Base-by-base conservation (phyloP, 495 filamentous ascomycete genomes). In the Rusavskia elegans region DNA sequence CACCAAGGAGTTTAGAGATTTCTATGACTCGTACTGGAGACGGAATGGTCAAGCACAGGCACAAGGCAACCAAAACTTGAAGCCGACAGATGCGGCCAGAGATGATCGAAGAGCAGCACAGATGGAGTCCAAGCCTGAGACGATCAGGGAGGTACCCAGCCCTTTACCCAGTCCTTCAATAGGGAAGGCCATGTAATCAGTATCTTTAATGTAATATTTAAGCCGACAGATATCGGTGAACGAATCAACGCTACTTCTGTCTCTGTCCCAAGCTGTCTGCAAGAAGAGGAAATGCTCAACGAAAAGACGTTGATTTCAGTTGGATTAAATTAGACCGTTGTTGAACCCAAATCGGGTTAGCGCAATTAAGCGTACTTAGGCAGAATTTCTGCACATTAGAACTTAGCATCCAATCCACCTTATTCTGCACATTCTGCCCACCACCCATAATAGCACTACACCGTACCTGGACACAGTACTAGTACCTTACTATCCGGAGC, bases 21-120 rank as follows among this genome's bases (percentile, higher is more conserved):
- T 53, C 30, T 27, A 27, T 19, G 45, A 48, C 19, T 53, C 44
- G 19, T 49, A 49, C 35, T 40, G 50, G 50, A 36, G 50, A 30
- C 39, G 27, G 23, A 30, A 17, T 20, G 30, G 37, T 30, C 50
- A 44, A 25, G 16, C 7, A 14, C 50, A 36, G 32, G 25, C 39
- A 25, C 23, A 19, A 29, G 29, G 19, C 23, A 37, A 36, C 6
- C 29, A n/a, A 8, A 17, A 36, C 5, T 3, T 20, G n/a, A 36
- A 29, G 48, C 29, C 48, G 13, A 27, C 29, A 50, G 48, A 38
- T 21, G 16, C 17, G 11, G 30, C 29, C 36, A 2, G 36, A 50
- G 48, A 50, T 11, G 0, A 16, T 25, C 19, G 50, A 21, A 53
- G 39, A 45, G 5, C 38, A 29, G 19, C 20, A 9, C 50, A 30